Evolutionary conservation across 805 yeast genomes (phyloP), one percentile per base, ranked within the genome.

Genomic region (Limtongia smithiae): DNA sequence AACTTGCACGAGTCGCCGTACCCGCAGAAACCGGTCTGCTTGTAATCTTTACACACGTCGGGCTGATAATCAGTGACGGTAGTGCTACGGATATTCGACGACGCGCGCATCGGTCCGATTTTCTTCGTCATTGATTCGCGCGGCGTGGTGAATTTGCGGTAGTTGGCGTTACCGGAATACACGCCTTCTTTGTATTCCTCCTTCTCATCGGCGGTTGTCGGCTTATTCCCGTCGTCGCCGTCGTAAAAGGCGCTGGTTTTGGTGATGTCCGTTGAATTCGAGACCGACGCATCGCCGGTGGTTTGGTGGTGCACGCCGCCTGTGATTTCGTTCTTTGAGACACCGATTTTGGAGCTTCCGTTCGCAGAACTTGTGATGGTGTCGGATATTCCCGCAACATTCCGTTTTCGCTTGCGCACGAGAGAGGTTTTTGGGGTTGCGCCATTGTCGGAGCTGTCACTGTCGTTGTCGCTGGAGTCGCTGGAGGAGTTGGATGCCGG

Each of bases 1-100:
- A 93, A 93, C 69, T 93, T 93, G 71, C 99, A 93, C 31, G 93
- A 83, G 60, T 93, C 98, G 7, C 99, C 99, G 65, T 83, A 93
- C 4, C 97, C 97, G 73, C 98, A 93, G 63, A 81, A 90, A 0
- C 98, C 99, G 0, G 94, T 90, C 58, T 83, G 85, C 50, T 80
- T 77, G 66, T 77, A 93, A 66, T 93, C 97, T 62, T 91, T 93
- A 64, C 98, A 93, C 1, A 93, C 82, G 62, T 93, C 97, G 1
- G 94, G 90, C 64, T 87, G 96, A 62, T 82, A 93, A 62, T 93
- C 98, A 33, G 84, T 75, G 1, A 82, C 71, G 0, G 86, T 81
- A 0, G 89, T 84, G 11, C 82, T 75, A 38, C 79, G 73, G 25
- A 90, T 74, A 60, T 76, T 76, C 0, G 77, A 51, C 11, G 72